phyloP scores from a whole-genome alignment of 371 early-diverging fungal genomes.

The Mucor plumbeus region DNA sequence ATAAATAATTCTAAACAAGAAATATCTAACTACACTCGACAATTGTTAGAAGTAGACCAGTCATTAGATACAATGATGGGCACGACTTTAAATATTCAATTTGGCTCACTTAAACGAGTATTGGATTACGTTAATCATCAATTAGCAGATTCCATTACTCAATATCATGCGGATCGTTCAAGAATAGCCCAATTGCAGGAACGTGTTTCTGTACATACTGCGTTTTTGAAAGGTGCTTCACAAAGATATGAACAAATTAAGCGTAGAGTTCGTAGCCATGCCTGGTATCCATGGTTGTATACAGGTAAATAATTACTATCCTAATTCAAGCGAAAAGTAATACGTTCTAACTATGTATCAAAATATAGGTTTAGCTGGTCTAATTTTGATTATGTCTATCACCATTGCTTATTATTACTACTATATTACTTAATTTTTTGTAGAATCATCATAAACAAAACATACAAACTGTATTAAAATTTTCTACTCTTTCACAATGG shows the following conservation, averaged over 20 bases:
- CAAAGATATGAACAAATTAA: constrained; percentile 14
- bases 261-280: background rate
- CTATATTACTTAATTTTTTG: background rate
- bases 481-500: no score
- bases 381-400: background rate
- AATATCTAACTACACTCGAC: background rate
- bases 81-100: background rate
- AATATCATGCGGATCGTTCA: background rate
- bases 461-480: no score
- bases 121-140: constrained; percentile 10
- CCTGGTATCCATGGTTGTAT: constrained; percentile 14
- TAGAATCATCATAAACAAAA: no score
- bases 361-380: background rate
- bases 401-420: background rate
- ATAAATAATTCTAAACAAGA: constrained; percentile 5
- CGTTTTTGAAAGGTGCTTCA: constrained; percentile 11
- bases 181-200: constrained; percentile 8
- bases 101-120: background rate
- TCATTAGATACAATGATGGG: background rate
- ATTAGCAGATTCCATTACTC: background rate
- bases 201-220: constrained; percentile 4
- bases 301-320: background rate
- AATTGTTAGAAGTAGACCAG: constrained; percentile 8
- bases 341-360: no score
- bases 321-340: no score